Conservation (phyloP, 1,139 yeast species). For the Eremothecium sinecaudum region DNA sequence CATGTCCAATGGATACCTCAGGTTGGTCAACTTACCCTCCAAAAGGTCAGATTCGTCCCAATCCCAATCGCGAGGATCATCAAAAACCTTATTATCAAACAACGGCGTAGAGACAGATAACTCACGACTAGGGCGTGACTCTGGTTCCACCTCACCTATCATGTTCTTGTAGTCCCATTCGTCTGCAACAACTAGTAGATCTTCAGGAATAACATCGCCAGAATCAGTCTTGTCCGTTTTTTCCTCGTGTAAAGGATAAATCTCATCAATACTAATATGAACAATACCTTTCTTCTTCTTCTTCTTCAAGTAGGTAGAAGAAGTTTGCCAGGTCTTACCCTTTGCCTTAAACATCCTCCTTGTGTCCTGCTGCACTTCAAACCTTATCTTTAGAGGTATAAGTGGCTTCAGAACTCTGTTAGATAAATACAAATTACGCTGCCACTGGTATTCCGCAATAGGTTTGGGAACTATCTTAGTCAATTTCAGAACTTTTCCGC, state of each 20-base stretch:
- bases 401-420: constrained; percentile 19
- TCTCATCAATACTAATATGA: constrained; percentile 18
- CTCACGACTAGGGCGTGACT: constrained; percentile 1
- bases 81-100: constrained; percentile 24
- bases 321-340: constrained; percentile 13
- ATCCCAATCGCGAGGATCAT: constrained; percentile 39
- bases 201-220: constrained; percentile 36
- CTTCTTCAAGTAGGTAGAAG: constrained; percentile 9
- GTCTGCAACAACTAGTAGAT: constrained; percentile 61
- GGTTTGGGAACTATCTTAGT: constrained; percentile 28
- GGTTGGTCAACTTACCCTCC: constrained; percentile 51
- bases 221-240: constrained; percentile 20
- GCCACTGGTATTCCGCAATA: constrained; percentile 24
- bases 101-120: constrained; percentile 2
- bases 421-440: constrained; percentile 14
- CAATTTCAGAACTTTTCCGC: constrained; percentile 27
- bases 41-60: constrained; percentile 76
- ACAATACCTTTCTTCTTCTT: constrained; percentile 19
- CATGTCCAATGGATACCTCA: constrained; percentile 55
- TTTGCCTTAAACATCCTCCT: constrained; percentile 20
- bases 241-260: constrained; percentile 28
- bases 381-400: constrained; percentile 22
- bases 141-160: constrained; percentile 38
- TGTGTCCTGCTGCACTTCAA: constrained; percentile 31
- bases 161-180: constrained; percentile 76